A percentile compares a stretch with the other conserved stretches of the same genome.
These are phyloP conservation scores for Priceomyces carsonii DNA, from an alignment of 805 yeast species.

Conservation along the genomic window DNA sequence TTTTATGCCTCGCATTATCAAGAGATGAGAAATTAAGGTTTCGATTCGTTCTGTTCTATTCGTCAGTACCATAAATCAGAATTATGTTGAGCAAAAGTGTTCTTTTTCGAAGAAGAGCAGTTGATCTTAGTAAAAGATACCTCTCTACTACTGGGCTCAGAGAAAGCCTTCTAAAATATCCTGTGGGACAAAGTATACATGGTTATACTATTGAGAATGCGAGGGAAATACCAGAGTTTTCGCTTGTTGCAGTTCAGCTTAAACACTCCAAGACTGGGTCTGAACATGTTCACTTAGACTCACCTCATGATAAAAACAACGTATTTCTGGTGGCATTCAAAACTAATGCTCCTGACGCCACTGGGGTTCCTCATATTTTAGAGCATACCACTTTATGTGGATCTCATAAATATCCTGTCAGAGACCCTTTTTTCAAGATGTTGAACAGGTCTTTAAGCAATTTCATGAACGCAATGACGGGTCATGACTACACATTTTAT, in stretches of 20 bases:
- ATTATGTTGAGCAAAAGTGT: too few relatives aligned
- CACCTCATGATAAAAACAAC: slow-evolving; percentile 77
- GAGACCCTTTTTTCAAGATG: slow-evolving; percentile 99
- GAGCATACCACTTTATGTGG: slow-evolving; percentile 98
- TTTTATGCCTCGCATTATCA: too few relatives aligned
- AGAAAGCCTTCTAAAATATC: slow-evolving; percentile 44
- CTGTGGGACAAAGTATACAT: slow-evolving; percentile 59
- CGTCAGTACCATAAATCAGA: too few relatives aligned
- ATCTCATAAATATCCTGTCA: slow-evolving; percentile 83
- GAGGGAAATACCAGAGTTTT: slow-evolving; percentile 75
- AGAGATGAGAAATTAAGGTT: too few relatives aligned
- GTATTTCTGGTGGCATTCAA: slow-evolving; percentile 89
- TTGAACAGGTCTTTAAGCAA: slow-evolving; percentile 89
- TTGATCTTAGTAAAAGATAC: slow-evolving; percentile 1
- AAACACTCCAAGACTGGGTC: slow-evolving; percentile 71
- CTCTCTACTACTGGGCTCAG: slow-evolving; percentile 4
- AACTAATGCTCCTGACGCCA: slow-evolving; percentile 91
- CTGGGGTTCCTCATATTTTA: slow-evolving; percentile 94
- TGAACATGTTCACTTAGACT: slow-evolving; percentile 79
- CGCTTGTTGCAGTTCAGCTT: slow-evolving; percentile 74
- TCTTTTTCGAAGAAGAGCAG: too few relatives aligned
- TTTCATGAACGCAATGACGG: slow-evolving; percentile 99
- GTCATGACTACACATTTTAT: slow-evolving; percentile 91
- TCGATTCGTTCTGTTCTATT: too few relatives aligned
- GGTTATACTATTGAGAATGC: slow-evolving; percentile 70